A percentile compares a stretch with the other conserved stretches of the same genome.
phyloP scores from a whole-genome alignment of 2,329 filamentous ascomycete species.

The Neopestalotiopsis rosae region DNA sequence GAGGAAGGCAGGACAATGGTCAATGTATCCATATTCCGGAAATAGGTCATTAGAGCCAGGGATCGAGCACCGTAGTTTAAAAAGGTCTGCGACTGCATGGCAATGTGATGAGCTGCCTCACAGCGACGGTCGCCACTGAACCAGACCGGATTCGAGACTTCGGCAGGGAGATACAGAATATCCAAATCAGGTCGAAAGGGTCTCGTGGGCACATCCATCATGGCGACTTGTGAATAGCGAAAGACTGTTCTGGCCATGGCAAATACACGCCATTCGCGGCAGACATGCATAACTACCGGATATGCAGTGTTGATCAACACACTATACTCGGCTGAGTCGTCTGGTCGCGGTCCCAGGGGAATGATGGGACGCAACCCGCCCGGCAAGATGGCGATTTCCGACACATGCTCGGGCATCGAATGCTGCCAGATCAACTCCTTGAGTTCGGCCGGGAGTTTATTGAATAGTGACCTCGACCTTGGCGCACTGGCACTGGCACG shows the following conservation, averaged over 20 bases:
- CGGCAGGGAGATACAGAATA: slow-evolving; percentile 22
- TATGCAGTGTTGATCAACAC: slow-evolving; percentile 27
- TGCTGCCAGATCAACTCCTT: slow-evolving; percentile 7
- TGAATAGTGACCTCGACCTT: neutral
- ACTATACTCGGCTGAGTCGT: neutral
- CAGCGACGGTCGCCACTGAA: neutral
- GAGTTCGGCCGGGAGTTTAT: slow-evolving; percentile 13
- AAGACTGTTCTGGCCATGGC: slow-evolving; percentile 20
- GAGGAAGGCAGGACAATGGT: slow-evolving; percentile 10
- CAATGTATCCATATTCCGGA: slow-evolving; percentile 5
- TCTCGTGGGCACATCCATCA: slow-evolving; percentile 25
- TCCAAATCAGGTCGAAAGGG: slow-evolving; percentile 27
- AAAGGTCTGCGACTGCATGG: slow-evolving; percentile 12
- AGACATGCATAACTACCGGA: slow-evolving; percentile 27
- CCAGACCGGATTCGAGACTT: slow-evolving; percentile 6
- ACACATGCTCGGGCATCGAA: slow-evolving; percentile 9
- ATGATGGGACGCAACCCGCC: slow-evolving; percentile 4
- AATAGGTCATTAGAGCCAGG: slow-evolving; percentile 12
- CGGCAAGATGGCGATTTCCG: slow-evolving; percentile 11
- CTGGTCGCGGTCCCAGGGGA: neutral
- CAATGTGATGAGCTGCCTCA: neutral
- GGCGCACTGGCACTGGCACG: neutral
- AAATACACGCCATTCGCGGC: slow-evolving; percentile 25
- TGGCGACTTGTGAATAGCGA: slow-evolving; percentile 25
- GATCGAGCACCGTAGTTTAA: slow-evolving; percentile 12